Evolutionary conservation across 192 early-diverging fungal species (phyloP), one percentile per base, ranked within the genome.

Genomic region (Allomyces javanicus): DNA sequence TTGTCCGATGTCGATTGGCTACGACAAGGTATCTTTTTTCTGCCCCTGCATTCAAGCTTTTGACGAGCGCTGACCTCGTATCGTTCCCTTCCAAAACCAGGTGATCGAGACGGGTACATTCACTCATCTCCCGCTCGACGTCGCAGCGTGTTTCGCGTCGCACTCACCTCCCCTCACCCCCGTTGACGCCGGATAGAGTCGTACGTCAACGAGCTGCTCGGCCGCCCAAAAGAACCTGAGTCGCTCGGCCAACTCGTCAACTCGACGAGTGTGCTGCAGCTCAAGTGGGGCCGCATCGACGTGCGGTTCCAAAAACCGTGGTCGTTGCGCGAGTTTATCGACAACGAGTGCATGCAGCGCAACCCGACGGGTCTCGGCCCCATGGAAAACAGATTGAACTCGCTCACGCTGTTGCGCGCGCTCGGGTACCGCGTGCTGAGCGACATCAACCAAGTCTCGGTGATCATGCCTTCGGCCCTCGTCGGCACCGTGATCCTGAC

Each of bases 391-490:
- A 40, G 33, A 40, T 40, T 40, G 7, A 40, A 40, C 33, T 58
- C 50, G 50, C 50, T n/a, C 21, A 70, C 82, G 50, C 69, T 90
- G 12, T 70, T 92, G 25, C 85, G 86, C 68, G 75, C 87, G 0
- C 70, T 92, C 9, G 89, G 88, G 11, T 92, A 86, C 73, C 76
- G 77, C 24, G 66, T 79, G 25, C 72, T 78, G 14, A 66, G 71
- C 27, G 70, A 74, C 26, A 81, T 80, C 81, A 92, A 92, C 74
- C 71, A 80, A 9, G 83, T 86, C 62, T 80, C 80, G 5, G 88
- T 90, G 62, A 83, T 89, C 12, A 92, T 92, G 89, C 89, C 89
- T 14, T 88, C 89, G 14, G 87, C 89, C 12, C 70, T 92, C 24
- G 85, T 92, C 9, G 88, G 88, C 17, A 90, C 89, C 0, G 79